Evolutionary conservation across 2,329 filamentous ascomycete species (phyloP), one percentile per base, ranked within the genome.

Genomic region (Hypoxylon sp.): DNA sequence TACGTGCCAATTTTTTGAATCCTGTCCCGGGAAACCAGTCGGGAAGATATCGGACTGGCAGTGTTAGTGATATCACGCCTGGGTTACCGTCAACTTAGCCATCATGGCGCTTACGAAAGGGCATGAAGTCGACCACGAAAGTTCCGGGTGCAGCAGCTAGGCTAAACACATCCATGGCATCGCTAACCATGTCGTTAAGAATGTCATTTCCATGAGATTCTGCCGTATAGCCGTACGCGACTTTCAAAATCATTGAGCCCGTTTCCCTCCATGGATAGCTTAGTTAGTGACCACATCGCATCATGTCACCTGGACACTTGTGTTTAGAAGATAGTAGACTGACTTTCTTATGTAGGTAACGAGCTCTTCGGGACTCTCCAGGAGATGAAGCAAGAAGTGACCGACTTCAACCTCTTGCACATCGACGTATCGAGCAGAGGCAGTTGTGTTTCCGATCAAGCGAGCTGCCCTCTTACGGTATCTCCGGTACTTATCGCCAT

Each of bases 401-500:
- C 69, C 66, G 2, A 69, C 69, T 48, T 81, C 78, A 1, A 64
- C 61, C 30, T 80, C 74, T 49, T 80, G 75, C 0, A 77, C 25
- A 0, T 50, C 21, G 25, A 75, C 63, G 49, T 75, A 79, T 13
- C 72, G 70, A 1, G 70, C 51, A 1, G 74, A 69, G 0, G 68
- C 57, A 0, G 57, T 46, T 25, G 74, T 74, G 0, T 75, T 73
- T 0, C 79, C 78, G 4, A 82, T 65, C 8, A 75, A 67, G n/a
- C 70, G 68, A 17, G 69, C 66, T 29, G 77, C 69, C 7, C 74
- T 69, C 60, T 75, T 81, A 7, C 79, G 75, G 35, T 77, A 70
- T 2, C 64, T 65, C 19, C 68, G 69, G 13, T 74, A 72, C 4
- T 62, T 68, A 9, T 69, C 63, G 7, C 70, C 69, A 41, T 77